Percentiles rank a stretch among this genome's conserved stretches.
phyloP scores from a whole-genome alignment of 768 basidiomycete genomes.

The Amanita subjunquillea region DNA sequence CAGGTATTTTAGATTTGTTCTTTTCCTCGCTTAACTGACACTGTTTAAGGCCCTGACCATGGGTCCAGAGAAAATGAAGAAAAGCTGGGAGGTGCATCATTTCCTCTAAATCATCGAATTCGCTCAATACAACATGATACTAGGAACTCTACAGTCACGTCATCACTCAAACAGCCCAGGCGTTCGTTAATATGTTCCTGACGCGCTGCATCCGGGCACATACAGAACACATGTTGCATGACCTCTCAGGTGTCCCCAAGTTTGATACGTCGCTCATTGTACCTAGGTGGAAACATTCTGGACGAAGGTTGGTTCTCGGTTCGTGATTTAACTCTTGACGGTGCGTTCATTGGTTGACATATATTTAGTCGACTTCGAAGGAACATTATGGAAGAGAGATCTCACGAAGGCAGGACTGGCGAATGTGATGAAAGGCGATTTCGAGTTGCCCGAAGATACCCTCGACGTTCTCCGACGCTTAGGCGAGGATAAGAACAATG shows the following conservation, averaged over 20 bases:
- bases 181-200: constrained; percentile 74
- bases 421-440: constrained; percentile 20
- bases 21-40: constrained; percentile 4
- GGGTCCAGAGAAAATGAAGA: constrained; percentile 58
- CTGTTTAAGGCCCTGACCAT: constrained; percentile 55
- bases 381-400: constrained; percentile 65
- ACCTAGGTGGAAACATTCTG: constrained; percentile 56
- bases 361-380: constrained; percentile 59
- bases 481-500: constrained; percentile 54
- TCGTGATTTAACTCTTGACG: background rate
- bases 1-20: constrained; percentile 18
- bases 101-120: background rate
- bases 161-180: constrained; percentile 76
- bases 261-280: constrained; percentile 39
- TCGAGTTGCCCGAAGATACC: constrained; percentile 24
- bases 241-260: constrained; percentile 19
- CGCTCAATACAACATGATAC: background rate
- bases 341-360: background rate
- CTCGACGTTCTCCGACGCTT: constrained; percentile 46
- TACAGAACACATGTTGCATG: constrained; percentile 47
- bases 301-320: constrained; percentile 48
- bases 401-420: constrained; percentile 33
- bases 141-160: constrained; percentile 79
- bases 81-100: constrained; percentile 61
- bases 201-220: constrained; percentile 64